Conservation (phyloP, 2,329 filamentous ascomycete genomes). For the Botrytis byssoidea region DNA sequence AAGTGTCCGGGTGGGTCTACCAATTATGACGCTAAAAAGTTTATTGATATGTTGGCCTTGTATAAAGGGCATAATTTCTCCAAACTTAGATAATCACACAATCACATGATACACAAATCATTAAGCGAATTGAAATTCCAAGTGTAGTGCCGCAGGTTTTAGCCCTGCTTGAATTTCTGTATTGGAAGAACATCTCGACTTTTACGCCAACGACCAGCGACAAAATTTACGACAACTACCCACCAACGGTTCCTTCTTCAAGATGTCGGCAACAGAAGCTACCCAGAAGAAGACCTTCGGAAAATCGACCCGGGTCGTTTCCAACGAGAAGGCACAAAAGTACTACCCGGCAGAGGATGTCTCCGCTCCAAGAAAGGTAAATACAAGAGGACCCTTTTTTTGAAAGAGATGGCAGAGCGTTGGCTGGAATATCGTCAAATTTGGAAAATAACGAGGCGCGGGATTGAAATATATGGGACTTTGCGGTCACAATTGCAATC, state of each 20-base stretch:
- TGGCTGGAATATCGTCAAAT: slow-evolving; percentile 22
- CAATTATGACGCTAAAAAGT: slow-evolving; percentile 17
- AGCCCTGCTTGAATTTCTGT: slow-evolving; percentile 18
- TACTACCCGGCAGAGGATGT: slow-evolving; percentile 98
- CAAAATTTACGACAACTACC: slow-evolving; percentile 30
- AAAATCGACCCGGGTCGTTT: slow-evolving; percentile 91
- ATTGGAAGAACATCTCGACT: slow-evolving; percentile 22
- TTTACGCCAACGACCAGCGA: slow-evolving; percentile 22
- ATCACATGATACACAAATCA: slow-evolving; percentile 23
- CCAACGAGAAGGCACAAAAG: slow-evolving; percentile 93
- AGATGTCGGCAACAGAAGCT: slow-evolving; percentile 58
- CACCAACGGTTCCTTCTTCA: slow-evolving; percentile 42
- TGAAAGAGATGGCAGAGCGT: slow-evolving; percentile 43
- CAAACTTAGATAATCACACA: neutral
- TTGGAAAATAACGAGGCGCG: slow-evolving; percentile 8
- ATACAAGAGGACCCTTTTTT: slow-evolving; percentile 20
- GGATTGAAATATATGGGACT: slow-evolving; percentile 17
- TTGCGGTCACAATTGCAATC: slow-evolving; percentile 29
- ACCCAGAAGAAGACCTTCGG: slow-evolving; percentile 84
- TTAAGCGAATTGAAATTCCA: slow-evolving; percentile 22
- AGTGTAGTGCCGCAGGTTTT: slow-evolving; percentile 19
- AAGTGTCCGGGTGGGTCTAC: slow-evolving; percentile 14
- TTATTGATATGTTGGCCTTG: neutral
- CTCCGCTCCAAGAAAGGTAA: slow-evolving; percentile 85
- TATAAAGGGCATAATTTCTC: neutral